A percentile compares a stretch with the other conserved stretches of the same genome.
These are phyloP conservation scores for Kodamaea hsintzibuensis DNA, from an alignment of 805 yeast genomes.

Conservation along the genomic window DNA sequence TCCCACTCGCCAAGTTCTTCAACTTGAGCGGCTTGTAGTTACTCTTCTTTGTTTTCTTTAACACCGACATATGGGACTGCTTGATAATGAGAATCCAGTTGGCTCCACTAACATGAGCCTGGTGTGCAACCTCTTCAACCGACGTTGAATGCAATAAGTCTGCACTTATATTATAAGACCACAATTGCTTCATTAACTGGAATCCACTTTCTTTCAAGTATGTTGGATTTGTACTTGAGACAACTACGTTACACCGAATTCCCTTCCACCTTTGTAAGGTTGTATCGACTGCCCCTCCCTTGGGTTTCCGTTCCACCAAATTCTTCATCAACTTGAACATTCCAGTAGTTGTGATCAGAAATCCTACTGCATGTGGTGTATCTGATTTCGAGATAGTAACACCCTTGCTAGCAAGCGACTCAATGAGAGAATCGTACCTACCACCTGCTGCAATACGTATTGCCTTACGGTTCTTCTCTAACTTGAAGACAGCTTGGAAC, in stretches of 20 bases:
- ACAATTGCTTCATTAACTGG: constrained; percentile 60
- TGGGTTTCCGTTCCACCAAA: constrained; percentile 17
- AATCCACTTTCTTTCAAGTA: constrained; percentile 61
- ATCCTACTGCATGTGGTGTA: constrained; percentile 71
- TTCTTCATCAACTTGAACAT: constrained; percentile 39
- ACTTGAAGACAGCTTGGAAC: constrained; percentile 83
- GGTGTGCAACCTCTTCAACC: constrained; percentile 62
- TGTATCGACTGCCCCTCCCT: constrained; percentile 3
- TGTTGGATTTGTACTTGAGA: constrained; percentile 64
- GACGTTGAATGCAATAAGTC: constrained; percentile 49
- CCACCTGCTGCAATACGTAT: constrained; percentile 85
- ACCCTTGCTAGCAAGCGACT: constrained; percentile 57
- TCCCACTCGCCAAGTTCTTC: constrained; percentile 56
- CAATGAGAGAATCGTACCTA: constrained; percentile 76
- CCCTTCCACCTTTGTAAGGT: constrained; percentile 20
- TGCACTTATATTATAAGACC: constrained; percentile 79
- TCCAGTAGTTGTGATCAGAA: constrained; percentile 63
- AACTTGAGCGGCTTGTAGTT: constrained; percentile 77
- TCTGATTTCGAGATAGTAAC: constrained; percentile 17
- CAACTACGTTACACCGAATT: constrained; percentile 75
- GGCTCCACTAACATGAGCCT: constrained; percentile 69
- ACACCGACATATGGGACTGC: constrained; percentile 52
- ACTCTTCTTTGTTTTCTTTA: constrained; percentile 34
- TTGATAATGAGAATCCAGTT: constrained; percentile 78
- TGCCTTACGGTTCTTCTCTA: constrained; percentile 48